Evolutionary conservation across 495 filamentous ascomycete species (phyloP), one percentile per base, ranked within the genome.

Genomic region (Penicillium waksmanii): DNA sequence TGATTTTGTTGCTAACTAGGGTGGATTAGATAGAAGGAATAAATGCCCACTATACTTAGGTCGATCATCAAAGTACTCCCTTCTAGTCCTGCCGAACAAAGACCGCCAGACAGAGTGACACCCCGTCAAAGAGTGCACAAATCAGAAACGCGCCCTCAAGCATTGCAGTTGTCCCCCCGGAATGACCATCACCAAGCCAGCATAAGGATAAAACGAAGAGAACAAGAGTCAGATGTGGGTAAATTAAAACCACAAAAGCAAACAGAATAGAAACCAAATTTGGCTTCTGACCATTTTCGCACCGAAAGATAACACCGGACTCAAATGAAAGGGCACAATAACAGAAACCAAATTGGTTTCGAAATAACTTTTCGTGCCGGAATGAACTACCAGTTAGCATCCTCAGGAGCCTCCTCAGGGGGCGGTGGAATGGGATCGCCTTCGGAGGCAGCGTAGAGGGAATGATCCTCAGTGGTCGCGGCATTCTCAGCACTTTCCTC

Each of bases 401-500:
- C 23, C 9, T 25, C 11, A 11, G 7, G 6, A n/a, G 48, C 48
- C 15, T n/a, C 23, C 33, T 51, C 48, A 42, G 15, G 55, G 36
- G 11, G 23, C 3, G 23, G 23, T 23, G 23, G 23, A 23, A 23
- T 23, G 2, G 23, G 23, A 23, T 23, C 23, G 1, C 23, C 23
- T 23, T 23, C 23, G 15, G 55, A 12, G 11, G 36, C 9, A 12
- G 36, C 36, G 12, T 12, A 38, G 2, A 9, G 12, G 36, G 36
- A 12, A 38, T 38, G 12, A 38, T n/a, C 27, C 6, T 31, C 36
- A 38, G 36, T 13, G 12, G 36, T 4, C 5, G 12, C 36, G 4
- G 15, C 36, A 38, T n/a, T 38, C 2, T n/a, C 56, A 5, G 35
- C 60, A 8, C 53, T 61, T 0, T 65, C 61, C 10, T 50, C 51